Evolutionary conservation across 2,329 filamentous ascomycete species (phyloP).

Genomic region (Myriosclerotinia scirpicola): DNA sequence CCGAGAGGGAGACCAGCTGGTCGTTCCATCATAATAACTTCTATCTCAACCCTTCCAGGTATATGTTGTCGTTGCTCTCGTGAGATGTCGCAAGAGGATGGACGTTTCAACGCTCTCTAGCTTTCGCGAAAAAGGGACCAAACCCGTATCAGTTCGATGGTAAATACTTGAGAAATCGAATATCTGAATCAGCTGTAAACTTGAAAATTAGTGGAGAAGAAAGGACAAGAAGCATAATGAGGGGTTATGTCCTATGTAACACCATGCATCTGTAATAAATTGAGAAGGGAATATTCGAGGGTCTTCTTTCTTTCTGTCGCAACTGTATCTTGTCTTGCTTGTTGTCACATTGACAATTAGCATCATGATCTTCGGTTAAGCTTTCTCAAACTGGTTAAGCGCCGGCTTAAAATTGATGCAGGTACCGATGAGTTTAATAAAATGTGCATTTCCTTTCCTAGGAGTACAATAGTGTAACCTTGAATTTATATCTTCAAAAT

Average conservation of each 20-base stretch:
- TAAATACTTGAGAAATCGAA: slow-evolving; percentile 16
- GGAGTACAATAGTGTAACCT: neutral
- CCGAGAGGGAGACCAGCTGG: slow-evolving; percentile 40
- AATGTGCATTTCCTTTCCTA: slow-evolving; percentile 10
- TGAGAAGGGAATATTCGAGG: slow-evolving; percentile 16
- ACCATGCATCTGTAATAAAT: slow-evolving; percentile 14
- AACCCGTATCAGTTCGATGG: slow-evolving; percentile 19
- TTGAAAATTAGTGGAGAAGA: slow-evolving; percentile 12
- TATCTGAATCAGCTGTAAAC: slow-evolving; percentile 11
- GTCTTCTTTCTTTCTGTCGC: slow-evolving; percentile 4
- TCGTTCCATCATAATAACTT: slow-evolving; percentile 38
- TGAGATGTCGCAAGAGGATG: slow-evolving; percentile 17
- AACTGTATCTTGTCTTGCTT: neutral
- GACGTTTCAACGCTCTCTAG: slow-evolving; percentile 22
- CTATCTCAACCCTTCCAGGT: slow-evolving; percentile 1
- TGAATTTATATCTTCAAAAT: neutral
- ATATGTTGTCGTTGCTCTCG: slow-evolving; percentile 17
- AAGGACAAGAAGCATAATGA: slow-evolving; percentile 20
- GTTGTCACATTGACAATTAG: slow-evolving; percentile 23
- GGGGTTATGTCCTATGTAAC: slow-evolving; percentile 14
- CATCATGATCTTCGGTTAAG: slow-evolving; percentile 20
- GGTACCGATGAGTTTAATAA: slow-evolving; percentile 25
- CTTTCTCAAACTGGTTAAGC: slow-evolving; percentile 18
- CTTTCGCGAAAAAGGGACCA: slow-evolving; percentile 24
- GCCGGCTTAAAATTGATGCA: slow-evolving; percentile 22